These are phyloP conservation scores for Boletus patriciae DNA, from an alignment of 768 basidiomycete species.

Conservation along the genomic window DNA sequence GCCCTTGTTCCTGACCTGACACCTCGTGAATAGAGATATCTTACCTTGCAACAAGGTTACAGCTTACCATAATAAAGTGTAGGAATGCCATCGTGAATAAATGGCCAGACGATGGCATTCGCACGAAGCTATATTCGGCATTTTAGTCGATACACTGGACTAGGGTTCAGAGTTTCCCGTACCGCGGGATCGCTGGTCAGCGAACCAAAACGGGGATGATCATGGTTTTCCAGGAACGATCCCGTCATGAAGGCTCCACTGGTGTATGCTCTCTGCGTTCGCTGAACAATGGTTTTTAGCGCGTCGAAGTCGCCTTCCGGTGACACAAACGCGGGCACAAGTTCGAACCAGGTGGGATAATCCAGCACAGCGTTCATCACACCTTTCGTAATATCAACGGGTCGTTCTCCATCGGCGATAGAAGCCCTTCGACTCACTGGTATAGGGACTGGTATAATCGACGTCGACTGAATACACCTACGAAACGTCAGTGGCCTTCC, in stretches of 20 bases:
- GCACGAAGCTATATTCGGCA: slow-evolving; percentile 34
- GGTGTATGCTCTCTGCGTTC: slow-evolving; percentile 39
- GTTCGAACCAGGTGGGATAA: slow-evolving; percentile 49
- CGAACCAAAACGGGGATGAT: slow-evolving; percentile 49
- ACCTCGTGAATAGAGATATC: background rate
- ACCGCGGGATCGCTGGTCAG: slow-evolving; percentile 44
- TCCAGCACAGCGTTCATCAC: slow-evolving; percentile 47
- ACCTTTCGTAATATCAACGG: slow-evolving; percentile 27
- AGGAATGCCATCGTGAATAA: slow-evolving; percentile 52
- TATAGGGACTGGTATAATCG: slow-evolving; percentile 41
- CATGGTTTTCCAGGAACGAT: slow-evolving; percentile 56
- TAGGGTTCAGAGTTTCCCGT: slow-evolving; percentile 10
- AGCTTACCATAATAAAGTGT: slow-evolving; percentile 48
- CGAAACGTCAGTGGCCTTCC: slow-evolving; percentile 4
- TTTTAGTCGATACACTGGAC: background rate
- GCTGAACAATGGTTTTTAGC: slow-evolving; percentile 27
- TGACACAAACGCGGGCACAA: slow-evolving; percentile 42
- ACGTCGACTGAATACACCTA: slow-evolving; percentile 45
- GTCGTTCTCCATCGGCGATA: background rate
- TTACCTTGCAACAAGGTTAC: background rate
- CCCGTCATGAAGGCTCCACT: slow-evolving; percentile 43
- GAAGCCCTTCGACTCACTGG: slow-evolving; percentile 31
- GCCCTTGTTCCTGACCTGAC: slow-evolving; percentile 51
- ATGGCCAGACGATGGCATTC: slow-evolving; percentile 52
- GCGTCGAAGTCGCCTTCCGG: slow-evolving; percentile 35